These are phyloP conservation scores for Tephrocybe sp. DNA, from an alignment of 768 basidiomycete genomes.

Conservation along the genomic window DNA sequence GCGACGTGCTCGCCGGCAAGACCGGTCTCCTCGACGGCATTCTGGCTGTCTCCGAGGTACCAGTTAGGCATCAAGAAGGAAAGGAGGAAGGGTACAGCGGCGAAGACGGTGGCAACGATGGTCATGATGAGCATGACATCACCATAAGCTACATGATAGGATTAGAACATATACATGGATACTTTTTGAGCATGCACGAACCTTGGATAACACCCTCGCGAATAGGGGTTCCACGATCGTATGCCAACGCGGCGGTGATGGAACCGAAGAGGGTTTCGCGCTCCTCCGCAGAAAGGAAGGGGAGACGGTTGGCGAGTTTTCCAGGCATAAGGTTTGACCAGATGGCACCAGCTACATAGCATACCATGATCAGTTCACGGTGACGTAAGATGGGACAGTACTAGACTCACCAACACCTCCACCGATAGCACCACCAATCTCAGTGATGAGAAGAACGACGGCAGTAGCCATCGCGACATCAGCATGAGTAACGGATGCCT, in stretches of 20 bases:
- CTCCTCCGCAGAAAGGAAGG: conserved; percentile 40
- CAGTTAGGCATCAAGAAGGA: conserved; percentile 63
- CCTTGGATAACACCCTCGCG: conserved; percentile 62
- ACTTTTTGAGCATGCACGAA: conserved; percentile 25
- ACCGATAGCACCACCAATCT: conserved; percentile 67
- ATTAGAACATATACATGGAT: background rate
- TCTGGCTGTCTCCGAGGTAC: conserved; percentile 68
- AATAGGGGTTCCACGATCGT: conserved; percentile 52
- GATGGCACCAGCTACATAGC: conserved; percentile 50
- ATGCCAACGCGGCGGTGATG: conserved; percentile 47
- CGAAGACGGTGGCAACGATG: conserved; percentile 48
- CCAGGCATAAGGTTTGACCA: conserved; percentile 68
- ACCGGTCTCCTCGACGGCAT: conserved; percentile 55
- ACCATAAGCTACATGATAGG: conserved; percentile 38
- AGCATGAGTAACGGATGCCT: conserved; percentile 60
- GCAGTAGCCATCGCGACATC: conserved; percentile 71
- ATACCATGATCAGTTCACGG: background rate
- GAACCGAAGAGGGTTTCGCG: conserved; percentile 51
- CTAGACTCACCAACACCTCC: conserved; percentile 49
- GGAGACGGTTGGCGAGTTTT: conserved; percentile 54
- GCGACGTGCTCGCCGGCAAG: conserved; percentile 25
- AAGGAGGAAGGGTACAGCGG: conserved; percentile 56
- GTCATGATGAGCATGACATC: conserved; percentile 59
- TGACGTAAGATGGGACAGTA: conserved; percentile 6
- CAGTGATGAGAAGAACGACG: conserved; percentile 63